Evolutionary conservation across 2,329 filamentous ascomycete genomes (phyloP), one percentile per base, ranked within the genome.

Genomic region (Pseudocercospora macadamiae): DNA sequence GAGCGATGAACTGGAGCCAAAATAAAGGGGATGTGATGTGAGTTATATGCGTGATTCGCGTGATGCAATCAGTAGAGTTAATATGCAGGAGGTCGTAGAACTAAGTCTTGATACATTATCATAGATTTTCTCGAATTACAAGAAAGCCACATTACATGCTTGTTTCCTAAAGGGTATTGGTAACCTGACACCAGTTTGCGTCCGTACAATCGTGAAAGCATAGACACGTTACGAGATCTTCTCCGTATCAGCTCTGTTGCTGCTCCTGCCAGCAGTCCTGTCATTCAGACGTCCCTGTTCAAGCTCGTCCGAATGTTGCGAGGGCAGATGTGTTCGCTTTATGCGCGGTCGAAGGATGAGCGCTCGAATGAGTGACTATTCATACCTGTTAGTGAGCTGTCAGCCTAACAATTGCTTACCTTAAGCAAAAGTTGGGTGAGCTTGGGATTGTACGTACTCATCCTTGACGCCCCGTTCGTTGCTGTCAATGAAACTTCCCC

Each of bases 401-500:
- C 47, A 52, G 48, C 39, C 32, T 16, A 21, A 16, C 19, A 16
- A 18, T 32, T 36, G 21, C 45, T 48, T 55, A 36, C 23, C 19
- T 39, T n/a, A n/a, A 37, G 28, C 12, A 6, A 12, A 6, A 32
- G 12, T 32, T 42, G 25, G 44, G 51, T 30, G 51, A 51, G 26
- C 37, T 34, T 51, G 47, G 37, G 48, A 55, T 77, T 78, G 86
- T 45, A 82, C 79, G 70, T 89, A 90, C 61, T 89, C 86, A 23
- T 89, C 87, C 82, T 90, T 90, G 67, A 89, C 86, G 66, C 86
- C 80, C 55, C 81, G 81, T 64, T 85, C 78, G 65, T 78, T 81
- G 52, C 79, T 81, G 59, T 85, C 83, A 57, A 83, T 79, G 60
- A 82, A 82, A 66, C 79, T 82, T 63, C 81, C 84, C 10, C 81